Conservation (phyloP, 441 rosid genomes). For the Jatropha podagrica region DNA sequence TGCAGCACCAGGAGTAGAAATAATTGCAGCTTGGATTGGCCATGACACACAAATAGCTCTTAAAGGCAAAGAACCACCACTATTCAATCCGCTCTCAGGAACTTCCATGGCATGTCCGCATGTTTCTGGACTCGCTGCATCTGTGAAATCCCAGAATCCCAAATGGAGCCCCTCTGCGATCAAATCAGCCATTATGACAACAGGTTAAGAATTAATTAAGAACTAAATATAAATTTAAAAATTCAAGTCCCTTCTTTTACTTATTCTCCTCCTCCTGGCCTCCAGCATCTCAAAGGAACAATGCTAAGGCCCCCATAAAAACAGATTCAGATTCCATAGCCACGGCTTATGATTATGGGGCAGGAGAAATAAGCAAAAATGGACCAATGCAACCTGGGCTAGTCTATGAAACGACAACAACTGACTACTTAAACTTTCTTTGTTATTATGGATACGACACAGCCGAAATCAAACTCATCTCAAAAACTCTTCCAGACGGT, state of each 20-base stretch:
- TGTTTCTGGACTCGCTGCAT: constrained; percentile 60
- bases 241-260: not conserved
- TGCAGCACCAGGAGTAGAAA: constrained; percentile 70
- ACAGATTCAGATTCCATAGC: constrained; percentile 52
- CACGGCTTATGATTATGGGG: constrained; percentile 65
- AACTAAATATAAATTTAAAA: not conserved
- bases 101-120: constrained; percentile 92
- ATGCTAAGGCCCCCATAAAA: constrained; percentile 50
- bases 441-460: constrained; percentile 63
- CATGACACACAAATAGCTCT: constrained; percentile 42
- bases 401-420: constrained; percentile 61
- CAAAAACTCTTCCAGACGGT: constrained; percentile 40
- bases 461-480: constrained; percentile 41
- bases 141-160: constrained; percentile 57
- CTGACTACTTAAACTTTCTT: constrained; percentile 68
- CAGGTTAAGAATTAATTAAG: constrained; percentile 33
- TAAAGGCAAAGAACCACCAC: constrained; percentile 48
- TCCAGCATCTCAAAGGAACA: constrained; percentile 67
- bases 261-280: not conserved
- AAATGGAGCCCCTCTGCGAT: constrained; percentile 63
- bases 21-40: constrained; percentile 82
- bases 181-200: constrained; percentile 76
- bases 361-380: constrained; percentile 60
- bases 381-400: constrained; percentile 65
- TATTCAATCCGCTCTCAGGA: constrained; percentile 64